These are phyloP conservation scores for Neurospora sp. DNA, from an alignment of 495 filamentous ascomycete species.

Conservation along the genomic window DNA sequence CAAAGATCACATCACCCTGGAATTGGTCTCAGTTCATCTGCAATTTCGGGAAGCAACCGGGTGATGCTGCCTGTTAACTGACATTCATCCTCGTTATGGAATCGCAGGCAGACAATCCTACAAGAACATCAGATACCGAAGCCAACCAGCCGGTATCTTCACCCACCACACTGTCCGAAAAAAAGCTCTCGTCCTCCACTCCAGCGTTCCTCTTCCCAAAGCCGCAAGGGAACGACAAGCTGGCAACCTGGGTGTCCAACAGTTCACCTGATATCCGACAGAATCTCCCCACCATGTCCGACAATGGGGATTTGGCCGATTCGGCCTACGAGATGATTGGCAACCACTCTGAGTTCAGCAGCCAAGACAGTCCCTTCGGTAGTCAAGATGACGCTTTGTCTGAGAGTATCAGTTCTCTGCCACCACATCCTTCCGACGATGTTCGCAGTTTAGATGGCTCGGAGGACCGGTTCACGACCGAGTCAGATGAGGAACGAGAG, in stretches of 20 bases:
- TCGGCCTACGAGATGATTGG: constrained; percentile 48
- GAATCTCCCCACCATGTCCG: constrained; percentile 26
- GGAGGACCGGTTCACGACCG: constrained; percentile 30
- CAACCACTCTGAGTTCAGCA: constrained; percentile 7
- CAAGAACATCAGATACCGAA: constrained; percentile 1
- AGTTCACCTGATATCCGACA: constrained; percentile 42
- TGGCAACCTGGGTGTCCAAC: constrained; percentile 42
- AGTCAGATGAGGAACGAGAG: constrained; percentile 9
- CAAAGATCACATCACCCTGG: neutral
- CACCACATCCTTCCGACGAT: constrained; percentile 37
- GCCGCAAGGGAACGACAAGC: constrained; percentile 35
- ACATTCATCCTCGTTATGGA: constrained; percentile 32
- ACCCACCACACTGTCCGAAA: neutral
- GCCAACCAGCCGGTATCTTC: constrained; percentile 1
- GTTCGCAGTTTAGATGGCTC: constrained; percentile 46
- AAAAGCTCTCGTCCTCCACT: constrained; percentile 21
- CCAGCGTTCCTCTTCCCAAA: constrained; percentile 40
- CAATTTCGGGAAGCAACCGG: neutral
- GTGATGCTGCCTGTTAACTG: neutral
- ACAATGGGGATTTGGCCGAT: constrained; percentile 39
- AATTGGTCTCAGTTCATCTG: neutral
- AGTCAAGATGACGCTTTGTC: constrained; percentile 37
- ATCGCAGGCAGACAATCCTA: constrained; percentile 19
- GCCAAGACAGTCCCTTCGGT: constrained; percentile 24
- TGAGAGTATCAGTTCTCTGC: constrained; percentile 43